Percentiles rank a stretch among this genome's conserved stretches.
phyloP scores from a whole-genome alignment of 2,329 filamentous ascomycete species.

The Paecilomyces sp. region DNA sequence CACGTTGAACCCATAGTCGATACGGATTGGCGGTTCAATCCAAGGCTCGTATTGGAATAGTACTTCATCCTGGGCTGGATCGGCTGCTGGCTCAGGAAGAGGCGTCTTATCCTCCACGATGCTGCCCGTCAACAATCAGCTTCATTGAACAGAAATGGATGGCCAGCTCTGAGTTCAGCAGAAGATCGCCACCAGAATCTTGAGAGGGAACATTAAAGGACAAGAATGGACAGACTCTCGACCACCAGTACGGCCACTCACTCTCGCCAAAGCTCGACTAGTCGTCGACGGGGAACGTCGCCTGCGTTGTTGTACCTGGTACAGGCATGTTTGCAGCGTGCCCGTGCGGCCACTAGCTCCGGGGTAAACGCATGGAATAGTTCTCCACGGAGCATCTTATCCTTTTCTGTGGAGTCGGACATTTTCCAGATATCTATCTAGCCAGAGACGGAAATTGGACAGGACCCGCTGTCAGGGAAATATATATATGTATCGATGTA shows the following conservation, averaged over 20 bases:
- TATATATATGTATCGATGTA: too few relatives aligned
- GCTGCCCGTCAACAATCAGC: slow-evolving; percentile 32
- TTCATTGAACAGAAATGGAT: neutral
- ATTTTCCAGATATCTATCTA: slow-evolving; percentile 5
- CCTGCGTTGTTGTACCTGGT: slow-evolving; percentile 57
- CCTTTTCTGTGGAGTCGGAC: slow-evolving; percentile 18
- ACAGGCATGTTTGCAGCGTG: slow-evolving; percentile 56
- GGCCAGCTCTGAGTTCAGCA: neutral
- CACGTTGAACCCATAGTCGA: slow-evolving; percentile 75
- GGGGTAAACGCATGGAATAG: slow-evolving; percentile 69
- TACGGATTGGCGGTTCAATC: slow-evolving; percentile 61
- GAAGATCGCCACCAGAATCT: neutral
- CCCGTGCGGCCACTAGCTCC: slow-evolving; percentile 56
- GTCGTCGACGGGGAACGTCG: slow-evolving; percentile 52
- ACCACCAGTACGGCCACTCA: slow-evolving; percentile 36
- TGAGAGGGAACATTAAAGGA: too few relatives aligned
- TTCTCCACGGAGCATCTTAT: slow-evolving; percentile 58
- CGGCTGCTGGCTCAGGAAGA: slow-evolving; percentile 53
- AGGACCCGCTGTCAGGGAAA: too few relatives aligned
- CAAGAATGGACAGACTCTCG: neutral
- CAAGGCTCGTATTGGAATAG: slow-evolving; percentile 60
- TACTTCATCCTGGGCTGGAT: slow-evolving; percentile 57
- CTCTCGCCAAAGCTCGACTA: slow-evolving; percentile 65
- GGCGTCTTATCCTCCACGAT: slow-evolving; percentile 56
- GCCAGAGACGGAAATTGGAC: neutral